These are phyloP conservation scores for Termitomyces bulborhizus DNA, from an alignment of 768 basidiomycete species.

Conservation along the genomic window DNA sequence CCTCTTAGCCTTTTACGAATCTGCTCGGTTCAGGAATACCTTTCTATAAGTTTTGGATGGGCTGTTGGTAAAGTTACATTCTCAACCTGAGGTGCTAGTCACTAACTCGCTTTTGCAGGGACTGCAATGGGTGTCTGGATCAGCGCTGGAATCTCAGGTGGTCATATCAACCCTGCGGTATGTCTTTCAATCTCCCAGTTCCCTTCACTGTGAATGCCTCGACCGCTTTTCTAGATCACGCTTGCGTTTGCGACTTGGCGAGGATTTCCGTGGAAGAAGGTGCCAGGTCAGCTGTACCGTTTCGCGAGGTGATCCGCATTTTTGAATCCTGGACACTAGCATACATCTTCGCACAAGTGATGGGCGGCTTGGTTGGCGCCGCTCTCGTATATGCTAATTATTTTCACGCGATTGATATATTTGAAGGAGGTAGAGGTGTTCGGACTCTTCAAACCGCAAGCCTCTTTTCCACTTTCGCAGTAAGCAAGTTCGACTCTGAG, in stretches of 20 bases:
- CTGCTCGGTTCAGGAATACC: conserved; percentile 25
- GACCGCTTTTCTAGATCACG: conserved; percentile 37
- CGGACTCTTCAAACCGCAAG: conserved; percentile 51
- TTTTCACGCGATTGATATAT: conserved; percentile 58
- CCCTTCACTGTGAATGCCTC: too few species aligned
- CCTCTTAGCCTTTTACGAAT: too few species aligned
- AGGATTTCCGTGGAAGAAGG: conserved; percentile 66
- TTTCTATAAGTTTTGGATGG: conserved; percentile 39
- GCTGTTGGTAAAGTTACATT: conserved; percentile 26
- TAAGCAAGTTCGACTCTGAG: conserved; percentile 21
- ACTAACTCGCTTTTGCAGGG: conserved; percentile 18
- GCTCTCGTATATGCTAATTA: conserved; percentile 60
- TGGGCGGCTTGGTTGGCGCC: conserved; percentile 58
- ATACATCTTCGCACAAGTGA: conserved; percentile 56
- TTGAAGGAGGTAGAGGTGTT: conserved; percentile 48
- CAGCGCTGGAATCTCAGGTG: conserved; percentile 42
- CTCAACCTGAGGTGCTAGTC: background rate
- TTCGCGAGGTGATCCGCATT: too few species aligned
- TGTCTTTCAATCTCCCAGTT: background rate
- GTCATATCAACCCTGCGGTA: conserved; percentile 37
- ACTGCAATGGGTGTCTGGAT: conserved; percentile 43
- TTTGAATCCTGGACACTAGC: conserved; percentile 6
- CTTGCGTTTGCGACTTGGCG: conserved; percentile 56
- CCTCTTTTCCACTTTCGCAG: conserved; percentile 58
- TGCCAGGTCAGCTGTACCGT: conserved; percentile 31